Conservation (phyloP, 106 monocot species). For the Vanilla planifolia region DNA sequence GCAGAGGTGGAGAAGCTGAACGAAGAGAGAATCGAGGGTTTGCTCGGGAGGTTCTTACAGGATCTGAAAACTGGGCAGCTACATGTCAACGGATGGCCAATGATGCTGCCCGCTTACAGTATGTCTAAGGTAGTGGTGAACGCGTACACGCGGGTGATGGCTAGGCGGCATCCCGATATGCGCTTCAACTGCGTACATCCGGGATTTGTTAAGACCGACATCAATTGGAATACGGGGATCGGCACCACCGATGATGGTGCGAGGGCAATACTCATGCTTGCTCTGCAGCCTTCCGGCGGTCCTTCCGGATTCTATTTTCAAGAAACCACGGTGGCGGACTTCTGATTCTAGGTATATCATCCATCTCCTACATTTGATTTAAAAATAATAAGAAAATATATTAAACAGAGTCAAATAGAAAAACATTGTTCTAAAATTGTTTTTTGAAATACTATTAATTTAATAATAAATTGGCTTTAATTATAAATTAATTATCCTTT, state of each 20-base stretch:
- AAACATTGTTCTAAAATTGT: too few species aligned
- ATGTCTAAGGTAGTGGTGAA: constrained; percentile 49
- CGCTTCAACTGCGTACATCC: constrained; percentile 54
- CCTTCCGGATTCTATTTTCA: constrained; percentile 44
- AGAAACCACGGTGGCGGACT: constrained; percentile 26
- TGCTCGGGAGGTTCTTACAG: constrained; percentile 36
- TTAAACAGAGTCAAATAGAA: too few species aligned
- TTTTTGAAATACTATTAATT: too few species aligned
- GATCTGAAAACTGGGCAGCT: constrained; percentile 33
- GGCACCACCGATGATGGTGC: constrained; percentile 42
- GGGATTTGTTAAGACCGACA: constrained; percentile 49
- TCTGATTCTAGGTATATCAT: too few species aligned
- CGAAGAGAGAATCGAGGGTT: constrained; percentile 32
- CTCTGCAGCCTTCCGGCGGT: constrained; percentile 30
- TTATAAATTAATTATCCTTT: too few species aligned
- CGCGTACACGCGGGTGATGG: constrained; percentile 54
- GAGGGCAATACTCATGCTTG: constrained; percentile 37
- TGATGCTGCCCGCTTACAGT: constrained; percentile 46
- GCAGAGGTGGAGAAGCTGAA: constrained; percentile 14
- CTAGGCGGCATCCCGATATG: constrained; percentile 39
- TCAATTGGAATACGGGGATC: constrained; percentile 39
- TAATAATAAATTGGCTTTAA: too few species aligned
- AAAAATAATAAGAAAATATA: too few species aligned
- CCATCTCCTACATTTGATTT: too few species aligned
- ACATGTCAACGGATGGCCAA: constrained; percentile 40